Conservation (phyloP, 1,139 yeast species). For the Blastobotrys elegans region DNA sequence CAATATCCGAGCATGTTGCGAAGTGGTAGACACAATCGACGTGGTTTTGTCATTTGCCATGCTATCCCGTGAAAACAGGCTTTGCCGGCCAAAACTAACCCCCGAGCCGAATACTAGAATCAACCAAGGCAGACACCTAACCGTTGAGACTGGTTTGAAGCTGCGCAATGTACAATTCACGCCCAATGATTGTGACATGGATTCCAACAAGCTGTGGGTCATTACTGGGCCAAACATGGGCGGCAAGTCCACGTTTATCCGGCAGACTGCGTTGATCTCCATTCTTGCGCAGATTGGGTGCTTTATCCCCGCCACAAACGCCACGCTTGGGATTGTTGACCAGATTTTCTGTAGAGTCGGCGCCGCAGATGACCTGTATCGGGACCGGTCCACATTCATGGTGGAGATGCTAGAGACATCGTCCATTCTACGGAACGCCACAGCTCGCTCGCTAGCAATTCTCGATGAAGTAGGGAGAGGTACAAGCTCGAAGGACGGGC, state of each 20-base stretch:
- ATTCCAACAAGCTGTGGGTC: conserved; percentile 49
- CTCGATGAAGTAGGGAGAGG: conserved; percentile 98
- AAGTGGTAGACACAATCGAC: conserved; percentile 63
- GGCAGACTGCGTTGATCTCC: conserved; percentile 55
- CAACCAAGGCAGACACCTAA: conserved; percentile 70
- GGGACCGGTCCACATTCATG: conserved; percentile 91
- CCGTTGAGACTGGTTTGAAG: conserved; percentile 72
- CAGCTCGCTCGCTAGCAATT: conserved; percentile 71
- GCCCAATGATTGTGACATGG: conserved; percentile 56
- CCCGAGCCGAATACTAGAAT: conserved; percentile 39
- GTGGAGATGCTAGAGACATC: conserved; percentile 97
- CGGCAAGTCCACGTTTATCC: conserved; percentile 66
- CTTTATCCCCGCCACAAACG: conserved; percentile 73
- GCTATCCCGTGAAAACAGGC: conserved; percentile 57
- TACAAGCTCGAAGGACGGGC: conserved; percentile 84
- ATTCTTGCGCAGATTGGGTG: conserved; percentile 90
- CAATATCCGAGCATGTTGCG: conserved; percentile 44
- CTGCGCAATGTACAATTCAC: conserved; percentile 48
- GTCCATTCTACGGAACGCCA: conserved; percentile 69
- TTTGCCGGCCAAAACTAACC: conserved; percentile 63
- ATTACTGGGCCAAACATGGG: conserved; percentile 83
- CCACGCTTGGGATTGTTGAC: conserved; percentile 76
- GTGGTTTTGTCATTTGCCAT: conserved; percentile 67
- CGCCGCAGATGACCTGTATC: conserved; percentile 82
- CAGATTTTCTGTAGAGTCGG: conserved; percentile 79